These are phyloP conservation scores for Entophlyctis luteolus DNA, from an alignment of 192 early-diverging fungal species.

Conservation along the genomic window DNA sequence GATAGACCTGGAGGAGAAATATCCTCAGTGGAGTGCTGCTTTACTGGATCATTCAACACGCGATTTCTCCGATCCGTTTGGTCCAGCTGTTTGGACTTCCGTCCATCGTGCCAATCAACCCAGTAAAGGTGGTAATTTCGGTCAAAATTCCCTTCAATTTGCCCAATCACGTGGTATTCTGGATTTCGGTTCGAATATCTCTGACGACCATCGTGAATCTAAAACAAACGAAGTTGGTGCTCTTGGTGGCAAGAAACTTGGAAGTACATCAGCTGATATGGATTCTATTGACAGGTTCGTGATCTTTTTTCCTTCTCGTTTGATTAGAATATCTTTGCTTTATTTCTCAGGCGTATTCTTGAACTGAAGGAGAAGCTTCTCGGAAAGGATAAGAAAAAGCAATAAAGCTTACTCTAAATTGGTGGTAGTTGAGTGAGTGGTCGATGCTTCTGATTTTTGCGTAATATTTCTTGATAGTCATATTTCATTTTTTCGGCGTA, in stretches of 20 bases:
- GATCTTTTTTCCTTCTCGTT: background rate
- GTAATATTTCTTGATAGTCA: conserved; percentile 48
- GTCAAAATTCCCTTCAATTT: background rate
- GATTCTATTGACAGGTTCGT: background rate
- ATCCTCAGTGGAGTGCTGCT: conserved; percentile 71
- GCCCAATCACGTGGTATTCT: background rate
- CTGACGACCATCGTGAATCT: background rate
- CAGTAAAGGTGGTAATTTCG: background rate
- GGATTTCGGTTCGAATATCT: background rate
- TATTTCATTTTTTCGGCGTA: conserved; percentile 55
- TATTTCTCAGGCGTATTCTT: background rate
- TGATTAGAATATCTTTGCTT: background rate
- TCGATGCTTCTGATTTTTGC: conserved; percentile 15
- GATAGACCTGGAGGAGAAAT: conserved; percentile 68
- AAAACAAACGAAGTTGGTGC: background rate
- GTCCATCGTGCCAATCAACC: background rate
- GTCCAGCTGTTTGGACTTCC: conserved; percentile 11
- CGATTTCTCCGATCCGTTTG: conserved; percentile 2
- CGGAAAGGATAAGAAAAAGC: background rate
- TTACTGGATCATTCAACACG: conserved; percentile 50
- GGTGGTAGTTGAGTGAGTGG: background rate
- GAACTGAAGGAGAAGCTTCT: conserved; percentile 13
- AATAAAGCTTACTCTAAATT: background rate
- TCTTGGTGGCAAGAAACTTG: background rate
- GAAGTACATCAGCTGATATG: no score